phyloP scores from a whole-genome alignment of 2,329 filamentous ascomycete genomes.

The Epichloe brachyelytri region DNA sequence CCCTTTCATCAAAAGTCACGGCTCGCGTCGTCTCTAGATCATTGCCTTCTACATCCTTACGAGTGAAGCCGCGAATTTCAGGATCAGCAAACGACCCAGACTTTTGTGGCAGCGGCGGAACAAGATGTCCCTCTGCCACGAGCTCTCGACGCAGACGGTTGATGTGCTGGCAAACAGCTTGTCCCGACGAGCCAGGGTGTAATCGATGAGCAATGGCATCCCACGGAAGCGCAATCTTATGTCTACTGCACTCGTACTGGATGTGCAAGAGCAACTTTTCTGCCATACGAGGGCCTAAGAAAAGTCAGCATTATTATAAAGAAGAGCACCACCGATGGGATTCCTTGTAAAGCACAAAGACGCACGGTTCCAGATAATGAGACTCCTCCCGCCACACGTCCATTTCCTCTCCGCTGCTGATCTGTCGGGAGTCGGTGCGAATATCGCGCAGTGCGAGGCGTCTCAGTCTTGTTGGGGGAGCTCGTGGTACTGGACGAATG shows the following conservation, averaged over 20 bases:
- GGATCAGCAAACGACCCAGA: conserved; percentile 11
- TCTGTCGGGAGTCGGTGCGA: conserved; percentile 15
- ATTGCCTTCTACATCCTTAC: conserved; percentile 12
- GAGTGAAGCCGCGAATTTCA: conserved; percentile 21
- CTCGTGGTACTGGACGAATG: background rate
- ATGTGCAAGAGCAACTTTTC: conserved; percentile 31
- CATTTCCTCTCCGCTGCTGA: conserved; percentile 15
- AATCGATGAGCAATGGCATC: conserved; percentile 27
- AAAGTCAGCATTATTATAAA: background rate
- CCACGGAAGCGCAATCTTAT: conserved; percentile 25
- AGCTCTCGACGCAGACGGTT: conserved; percentile 21
- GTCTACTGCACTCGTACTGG: conserved; percentile 24
- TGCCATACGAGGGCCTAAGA: conserved; percentile 30
- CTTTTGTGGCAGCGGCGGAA: conserved; percentile 24
- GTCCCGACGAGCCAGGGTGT: conserved; percentile 26
- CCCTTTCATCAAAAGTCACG: conserved; percentile 19
- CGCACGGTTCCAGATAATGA: conserved; percentile 33
- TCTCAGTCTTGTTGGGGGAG: conserved; percentile 4
- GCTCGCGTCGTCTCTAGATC: conserved; percentile 15
- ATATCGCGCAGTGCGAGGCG: conserved; percentile 9
- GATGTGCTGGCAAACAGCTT: conserved; percentile 25
- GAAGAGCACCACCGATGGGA: too few species aligned
- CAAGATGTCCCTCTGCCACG: conserved; percentile 26
- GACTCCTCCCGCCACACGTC: conserved; percentile 20
- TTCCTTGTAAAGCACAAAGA: background rate